Evolutionary conservation across 805 yeast species (phyloP), one percentile per base, ranked within the genome.

Genomic region (Phaffomyces opuntiae): DNA sequence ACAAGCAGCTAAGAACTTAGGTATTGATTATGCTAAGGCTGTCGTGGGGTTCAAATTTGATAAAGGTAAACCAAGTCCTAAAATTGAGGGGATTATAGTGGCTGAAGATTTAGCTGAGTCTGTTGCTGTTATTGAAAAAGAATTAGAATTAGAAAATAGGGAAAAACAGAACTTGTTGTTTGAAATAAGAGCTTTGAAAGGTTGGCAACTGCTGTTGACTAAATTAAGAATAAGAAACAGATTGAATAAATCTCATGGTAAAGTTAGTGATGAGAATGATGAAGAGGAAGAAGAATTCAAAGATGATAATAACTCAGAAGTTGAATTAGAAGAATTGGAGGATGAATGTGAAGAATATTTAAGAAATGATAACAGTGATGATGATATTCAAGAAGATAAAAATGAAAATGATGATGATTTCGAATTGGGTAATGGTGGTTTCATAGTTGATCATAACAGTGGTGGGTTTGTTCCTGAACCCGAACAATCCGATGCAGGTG

Each of bases 41-140:
- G 90, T 89, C 2, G 81, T 83, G 3, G 87, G 90, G 0, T 91
- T 93, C 65, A 93, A 87, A 46, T 93, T 86, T 64, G 74, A 71
- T 27, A 63, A 65, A 38, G 62, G 70, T 27, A 56, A 57, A 33
- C 80, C 84, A 0, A 80, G 78, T 11, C 91, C 95, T 0, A 68
- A 70, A 44, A 74, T 80, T 37, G 79, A 81, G 5, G 98, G 98
- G 3, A 75, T 88, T 25, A 83, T 93, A 2, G 82, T 89, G 7
- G 82, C 85, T 5, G 57, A 58, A 24, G 82, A 81, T 55, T 78
- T 65, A 49, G 66, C 68, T 47, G 87, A 81, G 35, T 90, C 89
- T 0, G 69, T 87, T 35, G 54, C 64, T 25, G 64, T 70, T 0
- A 81, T 80, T 1, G 64, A 75, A 38, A 72, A 75, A 9, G 68